These are phyloP conservation scores for sunflower (Helianthus annuus) DNA, from an alignment of 129 eudicot genomes.

Conservation along the genomic window DNA sequence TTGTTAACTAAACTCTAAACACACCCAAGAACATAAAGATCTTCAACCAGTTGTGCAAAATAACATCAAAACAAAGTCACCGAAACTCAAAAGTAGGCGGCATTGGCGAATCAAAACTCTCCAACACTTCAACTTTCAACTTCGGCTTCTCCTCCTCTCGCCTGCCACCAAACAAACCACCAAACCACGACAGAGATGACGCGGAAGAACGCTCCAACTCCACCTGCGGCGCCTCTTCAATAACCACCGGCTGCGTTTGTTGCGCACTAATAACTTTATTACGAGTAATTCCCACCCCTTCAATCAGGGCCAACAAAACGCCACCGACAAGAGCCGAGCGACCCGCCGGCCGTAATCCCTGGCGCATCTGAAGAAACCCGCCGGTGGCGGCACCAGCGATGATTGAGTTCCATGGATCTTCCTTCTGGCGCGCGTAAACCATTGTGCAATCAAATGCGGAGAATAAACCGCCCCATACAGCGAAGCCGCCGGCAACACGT, in stretches of 20 bases:
- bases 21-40: background rate
- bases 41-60: background rate
- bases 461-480: constrained; percentile 78
- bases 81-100: constrained; percentile 60
- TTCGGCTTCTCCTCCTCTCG: constrained; percentile 34
- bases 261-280: constrained; percentile 55
- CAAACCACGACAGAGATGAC: constrained; percentile 43
- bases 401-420: constrained; percentile 83
- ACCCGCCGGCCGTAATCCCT: constrained; percentile 22
- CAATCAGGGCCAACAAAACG: constrained; percentile 21
- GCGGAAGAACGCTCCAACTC: background rate
- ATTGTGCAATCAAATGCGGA: constrained; percentile 68
- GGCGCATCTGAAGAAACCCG: constrained; percentile 71
- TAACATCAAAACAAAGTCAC: constrained; percentile 19
- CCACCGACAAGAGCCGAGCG: constrained; percentile 23
- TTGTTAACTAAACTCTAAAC: too few species aligned
- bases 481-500: constrained; percentile 66
- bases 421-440: constrained; percentile 70
- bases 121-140: constrained; percentile 51
- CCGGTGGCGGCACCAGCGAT: constrained; percentile 85
- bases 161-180: constrained; percentile 54
- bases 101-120: constrained; percentile 60
- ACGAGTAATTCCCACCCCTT: constrained; percentile 67
- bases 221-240: constrained; percentile 42
- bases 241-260: constrained; percentile 40